phyloP scores from a whole-genome alignment of 768 basidiomycete genomes.

The Tylopilus rubrobrunneus region DNA sequence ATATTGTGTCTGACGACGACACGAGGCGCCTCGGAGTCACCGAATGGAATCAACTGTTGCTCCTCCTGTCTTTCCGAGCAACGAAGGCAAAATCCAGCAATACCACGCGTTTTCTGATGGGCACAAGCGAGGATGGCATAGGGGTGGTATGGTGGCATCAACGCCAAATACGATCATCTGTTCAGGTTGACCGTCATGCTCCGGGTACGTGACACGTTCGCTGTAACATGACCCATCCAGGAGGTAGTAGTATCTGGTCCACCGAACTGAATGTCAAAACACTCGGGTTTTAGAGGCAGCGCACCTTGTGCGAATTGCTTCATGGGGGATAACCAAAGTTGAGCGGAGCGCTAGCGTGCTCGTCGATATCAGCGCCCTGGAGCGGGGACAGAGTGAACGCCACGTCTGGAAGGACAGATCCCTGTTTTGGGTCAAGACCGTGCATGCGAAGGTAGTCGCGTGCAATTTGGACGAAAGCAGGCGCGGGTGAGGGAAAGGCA shows the following conservation, averaged over 20 bases:
- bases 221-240: slow-evolving; percentile 75
- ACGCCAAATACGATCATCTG: slow-evolving; percentile 87
- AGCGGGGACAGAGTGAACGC: slow-evolving; percentile 74
- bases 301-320: slow-evolving; percentile 47
- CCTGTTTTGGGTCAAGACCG: slow-evolving; percentile 72
- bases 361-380: slow-evolving; percentile 74
- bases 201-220: slow-evolving; percentile 66
- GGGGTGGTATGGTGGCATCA: slow-evolving; percentile 77
- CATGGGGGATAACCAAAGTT: slow-evolving; percentile 77
- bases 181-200: slow-evolving; percentile 61
- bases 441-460: slow-evolving; percentile 75
- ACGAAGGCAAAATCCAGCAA: slow-evolving; percentile 93
- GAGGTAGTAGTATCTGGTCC: slow-evolving; percentile 76
- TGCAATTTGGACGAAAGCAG: slow-evolving; percentile 60
- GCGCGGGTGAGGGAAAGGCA: slow-evolving; percentile 58
- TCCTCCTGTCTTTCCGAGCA: slow-evolving; percentile 59
- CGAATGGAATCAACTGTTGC: slow-evolving; percentile 72
- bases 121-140: slow-evolving; percentile 90
- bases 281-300: slow-evolving; percentile 66
- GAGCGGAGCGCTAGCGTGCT: slow-evolving; percentile 67
- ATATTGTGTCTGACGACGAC: slow-evolving; percentile 93
- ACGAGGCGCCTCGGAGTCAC: slow-evolving; percentile 47
- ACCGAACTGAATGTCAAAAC: too few relatives aligned
- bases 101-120: slow-evolving; percentile 84
- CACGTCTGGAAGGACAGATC: slow-evolving; percentile 76